Base-by-base conservation (phyloP, 2,329 filamentous ascomycete species). In the Fusarium protoensiforme region DNA sequence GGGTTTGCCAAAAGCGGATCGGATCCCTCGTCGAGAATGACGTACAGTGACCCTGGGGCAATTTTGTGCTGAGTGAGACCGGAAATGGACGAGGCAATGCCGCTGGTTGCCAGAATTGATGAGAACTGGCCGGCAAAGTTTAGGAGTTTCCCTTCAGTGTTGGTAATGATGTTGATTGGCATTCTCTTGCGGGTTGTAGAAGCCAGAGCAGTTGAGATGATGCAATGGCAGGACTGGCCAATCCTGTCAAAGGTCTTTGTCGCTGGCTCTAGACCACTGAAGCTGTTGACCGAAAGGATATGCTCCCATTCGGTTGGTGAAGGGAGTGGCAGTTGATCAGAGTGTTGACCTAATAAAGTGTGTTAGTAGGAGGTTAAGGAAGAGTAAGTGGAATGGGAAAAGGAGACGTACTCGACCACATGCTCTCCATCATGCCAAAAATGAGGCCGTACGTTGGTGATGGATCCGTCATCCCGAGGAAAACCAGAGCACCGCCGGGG, bases 361-460 rank as follows among this genome's bases (percentile, higher is more conserved):
- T 1, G 4, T 73, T 0, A 71, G 20, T 9, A 16, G 29, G 6
- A 2, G 5, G 0, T 4, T 6, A 18, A 24, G n/a, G n/a, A n/a
- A n/a, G n/a, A n/a, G n/a, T n/a, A n/a, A n/a, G n/a, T 18, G 7
- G 7, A 2, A 13, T 38, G n/a, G 18, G 2, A 11, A 38, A 18
- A 11, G 2, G 16, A 20, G 18, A 54, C 38, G 7, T 63, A 73
- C 71, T 64, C 22, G 71, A 27, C 67, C 67, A 74, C 39, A 61
- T 58, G 18, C 67, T 68, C 13, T 68, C 67, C 2, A 71, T 65
- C 46, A 68, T 43, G 0, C 71, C 67, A 1, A 73, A 48, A 7
- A 74, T 72, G 0, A 73, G 51, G 1, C 41, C 54, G 27, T 73
- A 73, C 0, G 67, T 59, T 0, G 71, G 71, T 0, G 71, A 73